phyloP scores from a whole-genome alignment of 192 early-diverging fungal genomes.

The Coemansia sp. region DNA sequence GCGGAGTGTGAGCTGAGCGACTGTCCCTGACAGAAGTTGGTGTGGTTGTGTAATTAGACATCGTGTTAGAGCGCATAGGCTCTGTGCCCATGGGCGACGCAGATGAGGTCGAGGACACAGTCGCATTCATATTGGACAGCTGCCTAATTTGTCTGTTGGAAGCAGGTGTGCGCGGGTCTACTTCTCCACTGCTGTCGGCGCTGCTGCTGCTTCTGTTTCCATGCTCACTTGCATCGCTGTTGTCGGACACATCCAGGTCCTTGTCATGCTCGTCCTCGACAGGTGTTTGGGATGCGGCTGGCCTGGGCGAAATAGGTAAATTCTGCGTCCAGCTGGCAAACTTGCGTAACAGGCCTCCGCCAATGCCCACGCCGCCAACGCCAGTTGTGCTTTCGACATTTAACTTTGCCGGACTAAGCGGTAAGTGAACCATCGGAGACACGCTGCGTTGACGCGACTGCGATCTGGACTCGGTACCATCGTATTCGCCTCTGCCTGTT shows the following conservation, averaged over 20 bases:
- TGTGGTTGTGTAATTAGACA: conserved; percentile 29
- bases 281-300: conserved; percentile 3
- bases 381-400: not conserved
- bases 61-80: conserved; percentile 42
- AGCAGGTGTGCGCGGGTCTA: not conserved
- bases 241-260: not conserved
- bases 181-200: not conserved
- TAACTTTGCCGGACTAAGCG: not conserved
- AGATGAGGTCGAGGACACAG: conserved; percentile 31
- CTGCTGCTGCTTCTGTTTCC: not conserved
- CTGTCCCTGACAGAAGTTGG: conserved; percentile 11
- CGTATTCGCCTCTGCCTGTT: not conserved
- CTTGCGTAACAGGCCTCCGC: conserved; percentile 33
- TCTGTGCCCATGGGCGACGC: conserved; percentile 39
- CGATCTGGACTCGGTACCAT: not conserved
- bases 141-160: not conserved
- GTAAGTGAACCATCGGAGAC: conserved; percentile 11
- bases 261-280: conserved; percentile 1
- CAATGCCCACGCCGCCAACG: conserved; percentile 34
- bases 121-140: not conserved
- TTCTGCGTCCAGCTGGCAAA: conserved; percentile 36
- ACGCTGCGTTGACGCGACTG: conserved; percentile 3
- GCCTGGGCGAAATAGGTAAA: conserved; percentile 20
- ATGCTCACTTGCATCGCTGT: not conserved
- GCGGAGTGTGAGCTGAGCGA: not conserved